A percentile compares a stretch with the other conserved stretches of the same genome.
phyloP scores from a whole-genome alignment of 1,284 basidiomycete genomes.

The Apiotrichum porosum region DNA sequence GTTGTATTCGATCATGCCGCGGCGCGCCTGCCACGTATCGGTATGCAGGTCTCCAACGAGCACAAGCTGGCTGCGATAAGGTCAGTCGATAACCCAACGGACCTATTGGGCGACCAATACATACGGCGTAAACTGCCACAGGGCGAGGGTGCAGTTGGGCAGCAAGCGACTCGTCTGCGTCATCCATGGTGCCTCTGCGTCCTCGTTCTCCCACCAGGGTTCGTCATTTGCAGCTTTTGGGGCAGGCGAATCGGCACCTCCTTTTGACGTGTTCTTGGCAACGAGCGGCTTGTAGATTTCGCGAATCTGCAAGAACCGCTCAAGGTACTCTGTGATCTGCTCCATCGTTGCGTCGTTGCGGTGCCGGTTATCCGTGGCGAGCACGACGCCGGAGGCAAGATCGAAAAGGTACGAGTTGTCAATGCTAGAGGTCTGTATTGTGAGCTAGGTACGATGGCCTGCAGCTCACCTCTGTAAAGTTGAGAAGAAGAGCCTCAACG shows the following conservation, averaged over 20 bases:
- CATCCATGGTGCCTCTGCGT: conserved; percentile 45
- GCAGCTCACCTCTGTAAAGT: conserved; percentile 48
- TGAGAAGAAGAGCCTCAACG: conserved; percentile 50
- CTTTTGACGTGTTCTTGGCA: not conserved
- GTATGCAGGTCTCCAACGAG: conserved; percentile 77
- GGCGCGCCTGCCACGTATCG: conserved; percentile 66
- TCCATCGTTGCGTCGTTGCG: conserved; percentile 75
- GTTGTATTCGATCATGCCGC: conserved; percentile 87
- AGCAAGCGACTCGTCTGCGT: conserved; percentile 36
- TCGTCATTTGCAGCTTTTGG: conserved; percentile 6
- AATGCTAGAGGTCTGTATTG: conserved; percentile 64
- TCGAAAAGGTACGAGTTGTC: conserved; percentile 94
- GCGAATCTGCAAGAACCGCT: conserved; percentile 79
- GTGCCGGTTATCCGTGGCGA: conserved; percentile 69
- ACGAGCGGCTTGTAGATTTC: conserved; percentile 58
- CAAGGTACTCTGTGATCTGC: conserved; percentile 80
- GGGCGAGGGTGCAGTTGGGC: conserved; percentile 70
- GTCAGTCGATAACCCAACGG: too few relatives aligned
- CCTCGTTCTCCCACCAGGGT: conserved; percentile 46
- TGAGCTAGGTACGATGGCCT: too few relatives aligned
- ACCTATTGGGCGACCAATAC: too few relatives aligned
- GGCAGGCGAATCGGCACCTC: conserved; percentile 4
- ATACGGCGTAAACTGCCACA: conserved; percentile 76
- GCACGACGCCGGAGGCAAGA: conserved; percentile 73
- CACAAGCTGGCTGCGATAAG: conserved; percentile 58